Conservation (phyloP, 768 basidiomycete genomes). For the Lepiota venenata region DNA sequence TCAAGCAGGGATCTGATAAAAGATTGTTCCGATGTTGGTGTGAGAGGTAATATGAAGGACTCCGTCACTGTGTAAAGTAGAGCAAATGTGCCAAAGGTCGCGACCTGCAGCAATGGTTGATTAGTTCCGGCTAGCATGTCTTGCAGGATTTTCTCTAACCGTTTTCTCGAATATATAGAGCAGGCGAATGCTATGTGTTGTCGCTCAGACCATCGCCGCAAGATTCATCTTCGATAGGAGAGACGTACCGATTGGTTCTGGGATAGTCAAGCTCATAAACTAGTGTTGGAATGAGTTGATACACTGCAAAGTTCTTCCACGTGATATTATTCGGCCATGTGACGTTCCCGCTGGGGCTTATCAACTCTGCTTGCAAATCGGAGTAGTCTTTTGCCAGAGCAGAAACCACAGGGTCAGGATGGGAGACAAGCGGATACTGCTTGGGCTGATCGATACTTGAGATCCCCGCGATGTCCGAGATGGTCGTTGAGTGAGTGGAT, state of each 20-base stretch:
- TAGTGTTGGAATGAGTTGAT: constrained; percentile 85
- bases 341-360: constrained; percentile 62
- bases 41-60: constrained; percentile 86
- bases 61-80: constrained; percentile 93
- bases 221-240: neutral
- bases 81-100: constrained; percentile 94
- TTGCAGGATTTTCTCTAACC: constrained; percentile 21
- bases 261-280: constrained; percentile 98
- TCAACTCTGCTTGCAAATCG: constrained; percentile 74
- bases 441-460: constrained; percentile 12
- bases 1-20: constrained; percentile 79
- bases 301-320: constrained; percentile 76
- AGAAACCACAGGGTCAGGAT: constrained; percentile 64
- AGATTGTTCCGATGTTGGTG: constrained; percentile 63
- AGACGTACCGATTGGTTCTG: constrained; percentile 70
- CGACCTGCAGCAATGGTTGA: constrained; percentile 41
- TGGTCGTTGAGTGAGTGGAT: neutral
- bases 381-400: constrained; percentile 71
- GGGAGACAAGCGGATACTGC: constrained; percentile 54
- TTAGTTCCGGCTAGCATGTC: too few species aligned
- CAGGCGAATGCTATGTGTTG: constrained; percentile 55
- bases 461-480: neutral
- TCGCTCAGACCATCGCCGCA: neutral
- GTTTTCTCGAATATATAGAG: constrained; percentile 81
- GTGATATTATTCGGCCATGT: constrained; percentile 87